A percentile compares a stretch with the other conserved stretches of the same genome.
Conservation (phyloP, 2,329 filamentous ascomycete genomes). For the Aspergillus viridinutans region DNA sequence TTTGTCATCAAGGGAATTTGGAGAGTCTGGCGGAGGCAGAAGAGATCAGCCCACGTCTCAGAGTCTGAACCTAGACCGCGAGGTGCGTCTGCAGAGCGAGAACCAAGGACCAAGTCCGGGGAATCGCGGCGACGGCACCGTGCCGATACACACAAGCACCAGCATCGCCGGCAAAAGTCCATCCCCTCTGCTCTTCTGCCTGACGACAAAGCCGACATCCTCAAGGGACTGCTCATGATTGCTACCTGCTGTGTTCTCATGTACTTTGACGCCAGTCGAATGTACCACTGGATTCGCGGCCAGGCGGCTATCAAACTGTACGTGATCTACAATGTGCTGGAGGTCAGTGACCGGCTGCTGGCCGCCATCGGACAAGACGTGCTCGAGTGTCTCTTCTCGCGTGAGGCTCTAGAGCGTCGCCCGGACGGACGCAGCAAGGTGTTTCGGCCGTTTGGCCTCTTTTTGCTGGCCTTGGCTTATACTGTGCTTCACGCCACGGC, state of each 20-base stretch:
- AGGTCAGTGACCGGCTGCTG: constrained; percentile 81
- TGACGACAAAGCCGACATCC: constrained; percentile 89
- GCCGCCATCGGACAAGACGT: constrained; percentile 93
- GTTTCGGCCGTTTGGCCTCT: constrained; percentile 84
- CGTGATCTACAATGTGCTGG: constrained; percentile 96
- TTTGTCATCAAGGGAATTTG: constrained; percentile 79
- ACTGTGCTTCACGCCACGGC: constrained; percentile 83
- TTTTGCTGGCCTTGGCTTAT: constrained; percentile 78
- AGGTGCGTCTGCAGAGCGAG: constrained; percentile 17
- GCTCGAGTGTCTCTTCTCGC: constrained; percentile 89
- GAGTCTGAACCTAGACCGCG: constrained; percentile 20
- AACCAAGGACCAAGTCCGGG: constrained; percentile 13
- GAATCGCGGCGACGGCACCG: constrained; percentile 26
- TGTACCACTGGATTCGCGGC: constrained; percentile 96
- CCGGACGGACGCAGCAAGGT: constrained; percentile 87
- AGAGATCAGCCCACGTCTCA: constrained; percentile 16
- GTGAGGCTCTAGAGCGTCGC: constrained; percentile 84
- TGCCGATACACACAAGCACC: constrained; percentile 27
- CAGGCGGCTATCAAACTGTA: constrained; percentile 98
- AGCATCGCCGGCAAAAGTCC: constrained; percentile 71
- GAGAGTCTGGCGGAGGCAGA: constrained; percentile 66
- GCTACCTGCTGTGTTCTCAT: constrained; percentile 80
- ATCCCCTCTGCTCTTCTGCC: constrained; percentile 78
- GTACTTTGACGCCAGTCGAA: constrained; percentile 88
- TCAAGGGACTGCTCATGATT: constrained; percentile 85